Percentiles rank a stretch among this genome's conserved stretches.
Evolutionary conservation across 1,284 basidiomycete genomes (phyloP).

Genomic region (Sphaerobolus stellatus): DNA sequence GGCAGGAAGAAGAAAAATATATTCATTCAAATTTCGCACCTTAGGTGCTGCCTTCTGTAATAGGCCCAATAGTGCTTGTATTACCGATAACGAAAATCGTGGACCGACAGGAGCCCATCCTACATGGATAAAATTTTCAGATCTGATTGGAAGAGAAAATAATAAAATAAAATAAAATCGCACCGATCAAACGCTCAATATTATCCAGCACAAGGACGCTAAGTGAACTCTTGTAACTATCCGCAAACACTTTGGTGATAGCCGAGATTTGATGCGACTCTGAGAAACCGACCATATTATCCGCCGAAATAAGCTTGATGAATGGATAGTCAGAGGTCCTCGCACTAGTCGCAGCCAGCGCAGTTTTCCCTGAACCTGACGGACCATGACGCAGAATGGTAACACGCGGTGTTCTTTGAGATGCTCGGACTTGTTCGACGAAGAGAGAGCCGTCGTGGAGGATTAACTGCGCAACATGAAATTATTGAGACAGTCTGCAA

Average conservation of each 20-base stretch:
- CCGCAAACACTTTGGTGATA: slow-evolving; percentile 92
- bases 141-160: slow-evolving; percentile 4
- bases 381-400: slow-evolving; percentile 89
- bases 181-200: slow-evolving; percentile 85
- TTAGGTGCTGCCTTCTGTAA: slow-evolving; percentile 92
- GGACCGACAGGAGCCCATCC: slow-evolving; percentile 99
- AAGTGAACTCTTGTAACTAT: slow-evolving; percentile 96
- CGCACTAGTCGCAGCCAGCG: slow-evolving; percentile 93
- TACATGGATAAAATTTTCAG: slow-evolving; percentile 28
- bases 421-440: slow-evolving; percentile 93
- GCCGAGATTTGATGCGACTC: slow-evolving; percentile 91
- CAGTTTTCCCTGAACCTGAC: slow-evolving; percentile 92
- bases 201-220: slow-evolving; percentile 98
- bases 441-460: slow-evolving; percentile 90
- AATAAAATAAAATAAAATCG: slow-evolving; percentile 32
- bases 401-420: slow-evolving; percentile 89
- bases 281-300: slow-evolving; percentile 94
- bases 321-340: slow-evolving; percentile 93
- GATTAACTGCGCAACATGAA: slow-evolving; percentile 62
- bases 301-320: slow-evolving; percentile 96
- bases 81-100: slow-evolving; percentile 91
- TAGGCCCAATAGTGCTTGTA: slow-evolving; percentile 90
- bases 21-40: no score
- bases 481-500: neutral
- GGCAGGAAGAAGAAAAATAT: slow-evolving; percentile 3